These are phyloP conservation scores for Candida quercuum DNA, from an alignment of 805 yeast species.

Conservation along the genomic window DNA sequence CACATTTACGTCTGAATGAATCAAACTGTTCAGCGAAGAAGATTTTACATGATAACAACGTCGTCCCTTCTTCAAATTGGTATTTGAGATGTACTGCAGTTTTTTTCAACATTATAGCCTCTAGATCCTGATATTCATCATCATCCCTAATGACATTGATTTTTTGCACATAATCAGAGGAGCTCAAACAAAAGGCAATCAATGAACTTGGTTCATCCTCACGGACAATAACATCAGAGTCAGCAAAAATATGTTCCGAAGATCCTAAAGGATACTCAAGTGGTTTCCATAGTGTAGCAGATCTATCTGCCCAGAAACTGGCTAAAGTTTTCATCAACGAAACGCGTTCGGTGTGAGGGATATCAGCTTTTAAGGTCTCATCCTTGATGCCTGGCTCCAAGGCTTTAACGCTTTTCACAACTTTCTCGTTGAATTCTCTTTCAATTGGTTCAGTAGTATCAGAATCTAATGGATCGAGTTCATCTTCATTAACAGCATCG, in stretches of 20 bases:
- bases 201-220: constrained; percentile 96
- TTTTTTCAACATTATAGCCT: constrained; percentile 68
- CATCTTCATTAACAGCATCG: constrained; percentile 71
- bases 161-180: constrained; percentile 74
- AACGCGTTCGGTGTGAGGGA: constrained; percentile 56
- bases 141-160: constrained; percentile 29
- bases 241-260: constrained; percentile 87
- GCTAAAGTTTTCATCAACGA: constrained; percentile 79
- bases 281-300: constrained; percentile 94
- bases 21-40: constrained; percentile 96
- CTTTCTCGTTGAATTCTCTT: constrained; percentile 2
- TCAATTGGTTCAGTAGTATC: constrained; percentile 13
- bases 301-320: constrained; percentile 95
- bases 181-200: constrained; percentile 86
- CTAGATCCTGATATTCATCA: constrained; percentile 32
- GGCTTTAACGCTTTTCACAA: constrained; percentile 6
- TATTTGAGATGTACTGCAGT: constrained; percentile 89
- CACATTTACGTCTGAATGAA: constrained; percentile 84
- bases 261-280: constrained; percentile 73
- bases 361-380: constrained; percentile 11
- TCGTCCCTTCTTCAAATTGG: constrained; percentile 82
- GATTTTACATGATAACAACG: constrained; percentile 84
- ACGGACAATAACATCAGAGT: constrained; percentile 86
- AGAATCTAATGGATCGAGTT: constrained; percentile 26
- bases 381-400: constrained; percentile 16